Evolutionary conservation across 2,329 filamentous ascomycete genomes (phyloP), one percentile per base, ranked within the genome.

Genomic region (Cercospora sp.): DNA sequence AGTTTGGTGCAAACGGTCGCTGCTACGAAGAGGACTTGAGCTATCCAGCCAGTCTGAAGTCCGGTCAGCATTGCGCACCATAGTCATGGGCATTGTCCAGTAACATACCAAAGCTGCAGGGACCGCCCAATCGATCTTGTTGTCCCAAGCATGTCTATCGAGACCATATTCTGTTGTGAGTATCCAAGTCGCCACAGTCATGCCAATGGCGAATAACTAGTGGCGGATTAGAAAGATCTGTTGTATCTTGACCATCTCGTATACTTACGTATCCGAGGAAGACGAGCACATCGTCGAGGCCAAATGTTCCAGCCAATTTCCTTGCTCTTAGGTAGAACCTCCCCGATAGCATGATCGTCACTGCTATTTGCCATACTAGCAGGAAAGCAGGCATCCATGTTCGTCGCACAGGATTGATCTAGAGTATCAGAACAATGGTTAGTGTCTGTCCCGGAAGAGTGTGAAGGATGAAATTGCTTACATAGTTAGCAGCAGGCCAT

Each of bases 91-190:
- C 32, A 4, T 5, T 37, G 32, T 32, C 4, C 32, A 37, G 12
- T 12, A 5, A 5, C 32, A n/a, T 65, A 75, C 74, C 68, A 70
- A 45, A 18, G 74, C 74, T 16, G 71, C 70, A 1, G 62, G 63
- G 2, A 63, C 61, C 13, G 71, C 71, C 21, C 69, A 62, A 3
- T 61, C 24, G 5, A 66, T 58, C 18, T 59, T 66, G 10, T 74
- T 67, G 60, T 75, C 74, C 74, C 74, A 75, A n/a, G 67, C 69
- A 62, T 75, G 74, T 30, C 74, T 62, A 37, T 74, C 72, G 3
- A 74, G 58, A 12, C 70, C 68, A 9, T 67, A 70, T n/a, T 66
- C 45, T 30, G 59, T 63, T 28, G 66, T 58, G 28, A 55, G 60
- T n/a, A 70, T 57, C 67, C 70, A 74, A 5, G 71, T 69, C 12